Evolutionary conservation across 495 filamentous ascomycete genomes (phyloP), one percentile per base, ranked within the genome.

Genomic region (Letharia lupina): DNA sequence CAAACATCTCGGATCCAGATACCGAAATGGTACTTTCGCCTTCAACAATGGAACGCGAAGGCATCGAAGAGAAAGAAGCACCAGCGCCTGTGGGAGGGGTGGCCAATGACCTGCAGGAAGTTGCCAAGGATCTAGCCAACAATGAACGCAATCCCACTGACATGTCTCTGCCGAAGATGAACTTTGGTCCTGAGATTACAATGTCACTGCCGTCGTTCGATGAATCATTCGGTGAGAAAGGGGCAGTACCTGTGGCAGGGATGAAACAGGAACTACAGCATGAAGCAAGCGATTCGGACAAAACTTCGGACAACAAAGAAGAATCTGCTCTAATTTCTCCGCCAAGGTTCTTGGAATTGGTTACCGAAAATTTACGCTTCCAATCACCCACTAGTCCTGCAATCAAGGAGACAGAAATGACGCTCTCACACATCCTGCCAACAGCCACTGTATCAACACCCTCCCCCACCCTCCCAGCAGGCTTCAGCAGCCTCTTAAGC

Each of bases 401-500:
- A 60, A 41, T 45, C 16, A 57, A 61, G 40, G 37, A 60, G 31
- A 42, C 15, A 28, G 44, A 52, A 65, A 45, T 42, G 47, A 48
- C 54, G 20, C 69, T 60, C 45, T 39, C 28, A n/a, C 56, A 63
- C 3, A 50, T 6, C 11, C 47, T 52, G 23, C 40, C 60, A 33
- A 64, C 37, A 33, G 23, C 63, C 20, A 37, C 54, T 20, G 37
- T 62, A 41, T 52, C 60, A 40, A 54, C 45, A 50, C 45, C 60
- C 18, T 62, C 63, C n/a, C 66, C 66, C 31, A 44, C 59, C 28
- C 68, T 72, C 20, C 65, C 68, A 3, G 63, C 66, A 35, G 70
- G 70, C 42, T 72, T 72, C 63, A 72, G 70, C 52, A 72, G 68
- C 56, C 61, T 72, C 28, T 57, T 64, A 13, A 40, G 60, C n/a